phyloP scores from a whole-genome alignment of 2,329 filamentous ascomycete species.

The Nothopassalora personata region DNA sequence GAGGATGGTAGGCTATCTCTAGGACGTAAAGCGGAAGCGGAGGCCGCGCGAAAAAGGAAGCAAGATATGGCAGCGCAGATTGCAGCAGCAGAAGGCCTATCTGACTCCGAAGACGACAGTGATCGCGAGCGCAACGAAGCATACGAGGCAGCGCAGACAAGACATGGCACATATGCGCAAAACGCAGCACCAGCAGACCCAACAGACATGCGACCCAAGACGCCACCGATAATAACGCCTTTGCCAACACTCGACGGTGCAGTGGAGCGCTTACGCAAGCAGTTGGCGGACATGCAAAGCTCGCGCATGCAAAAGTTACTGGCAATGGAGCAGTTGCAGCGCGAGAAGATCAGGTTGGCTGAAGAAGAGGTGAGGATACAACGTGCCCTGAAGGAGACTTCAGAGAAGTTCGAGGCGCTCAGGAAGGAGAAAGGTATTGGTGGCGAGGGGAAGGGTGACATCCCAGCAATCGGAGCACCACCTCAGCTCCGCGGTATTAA shows the following conservation, averaged over 20 bases:
- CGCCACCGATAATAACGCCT: slow-evolving; percentile 61
- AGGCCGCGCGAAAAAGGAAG: slow-evolving; percentile 57
- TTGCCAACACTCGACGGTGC: slow-evolving; percentile 68
- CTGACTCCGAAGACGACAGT: slow-evolving; percentile 52
- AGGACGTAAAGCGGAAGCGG: slow-evolving; percentile 71
- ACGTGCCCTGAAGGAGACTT: slow-evolving; percentile 71
- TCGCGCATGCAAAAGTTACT: slow-evolving; percentile 54
- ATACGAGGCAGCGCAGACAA: slow-evolving; percentile 81
- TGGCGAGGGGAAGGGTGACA: background rate
- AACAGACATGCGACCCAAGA: slow-evolving; percentile 29
- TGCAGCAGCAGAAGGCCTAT: slow-evolving; percentile 52
- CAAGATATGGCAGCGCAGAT: slow-evolving; percentile 81
- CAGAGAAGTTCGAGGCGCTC: slow-evolving; percentile 61
- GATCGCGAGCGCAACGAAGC: slow-evolving; percentile 63
- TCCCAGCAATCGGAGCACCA: slow-evolving; percentile 14
- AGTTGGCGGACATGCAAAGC: slow-evolving; percentile 58
- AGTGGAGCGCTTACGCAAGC: slow-evolving; percentile 57
- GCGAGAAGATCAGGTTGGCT: slow-evolving; percentile 63
- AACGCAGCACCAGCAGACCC: slow-evolving; percentile 6
- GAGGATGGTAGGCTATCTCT: slow-evolving; percentile 70
- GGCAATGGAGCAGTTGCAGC: slow-evolving; percentile 60
- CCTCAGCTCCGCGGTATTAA: background rate
- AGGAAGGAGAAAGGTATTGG: slow-evolving; percentile 44
- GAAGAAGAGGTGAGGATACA: slow-evolving; percentile 75
- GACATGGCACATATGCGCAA: slow-evolving; percentile 68